phyloP scores from a whole-genome alignment of 2,329 filamentous ascomycete genomes.

The Aspergillus fructus region DNA sequence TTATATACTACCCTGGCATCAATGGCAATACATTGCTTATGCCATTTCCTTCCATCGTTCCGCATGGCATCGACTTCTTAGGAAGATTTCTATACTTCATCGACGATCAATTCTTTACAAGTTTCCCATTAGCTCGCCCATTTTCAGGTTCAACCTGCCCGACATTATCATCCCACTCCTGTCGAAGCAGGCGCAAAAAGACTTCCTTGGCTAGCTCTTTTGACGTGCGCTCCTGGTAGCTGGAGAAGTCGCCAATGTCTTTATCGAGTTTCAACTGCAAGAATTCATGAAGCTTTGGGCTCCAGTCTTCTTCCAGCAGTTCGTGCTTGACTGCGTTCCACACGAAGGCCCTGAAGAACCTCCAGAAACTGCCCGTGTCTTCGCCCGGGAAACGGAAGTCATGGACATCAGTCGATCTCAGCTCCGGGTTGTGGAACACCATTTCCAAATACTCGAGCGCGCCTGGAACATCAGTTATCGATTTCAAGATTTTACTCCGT shows the following conservation, averaged over 20 bases:
- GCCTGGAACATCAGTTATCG: background rate
- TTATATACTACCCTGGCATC: too few relatives aligned
- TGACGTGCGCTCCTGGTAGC: background rate
- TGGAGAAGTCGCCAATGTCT: background rate
- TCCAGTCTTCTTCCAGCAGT: background rate
- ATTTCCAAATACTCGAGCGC: background rate
- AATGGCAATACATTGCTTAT: too few relatives aligned
- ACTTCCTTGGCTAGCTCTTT: background rate
- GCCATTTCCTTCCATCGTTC: too few relatives aligned
- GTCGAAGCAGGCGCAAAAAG: background rate
- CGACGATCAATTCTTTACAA: too few relatives aligned
- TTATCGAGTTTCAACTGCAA: background rate
- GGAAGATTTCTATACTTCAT: too few relatives aligned
- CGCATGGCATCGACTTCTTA: too few relatives aligned
- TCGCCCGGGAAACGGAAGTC: background rate
- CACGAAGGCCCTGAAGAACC: background rate
- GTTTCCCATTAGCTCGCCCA: too few relatives aligned
- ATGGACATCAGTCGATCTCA: background rate
- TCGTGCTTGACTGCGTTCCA: constrained; percentile 3
- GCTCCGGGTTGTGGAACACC: background rate
- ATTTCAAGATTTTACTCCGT: background rate
- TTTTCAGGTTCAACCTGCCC: too few relatives aligned
- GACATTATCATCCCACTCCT: background rate
- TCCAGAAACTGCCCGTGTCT: background rate
- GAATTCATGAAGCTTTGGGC: background rate